Conservation (phyloP, 208 protist genomes). For the Naegleria fowleri region DNA sequence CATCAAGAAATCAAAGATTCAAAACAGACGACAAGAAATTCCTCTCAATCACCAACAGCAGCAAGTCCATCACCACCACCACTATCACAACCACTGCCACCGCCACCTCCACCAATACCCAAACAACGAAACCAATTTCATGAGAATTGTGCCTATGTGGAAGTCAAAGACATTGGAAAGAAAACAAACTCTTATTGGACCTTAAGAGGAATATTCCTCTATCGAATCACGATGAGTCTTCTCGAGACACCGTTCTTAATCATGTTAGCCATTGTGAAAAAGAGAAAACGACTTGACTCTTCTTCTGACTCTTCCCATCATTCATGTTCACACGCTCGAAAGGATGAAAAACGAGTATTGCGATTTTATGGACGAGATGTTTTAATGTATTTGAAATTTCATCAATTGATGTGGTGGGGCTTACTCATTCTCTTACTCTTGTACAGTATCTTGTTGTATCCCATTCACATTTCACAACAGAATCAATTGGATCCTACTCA, state of each 20-base stretch:
- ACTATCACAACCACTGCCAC: too few species aligned
- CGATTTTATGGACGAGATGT: background rate
- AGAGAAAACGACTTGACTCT: background rate
- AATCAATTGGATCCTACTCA: background rate
- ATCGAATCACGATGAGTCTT: background rate
- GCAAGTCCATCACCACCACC: too few species aligned
- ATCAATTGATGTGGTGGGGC: background rate
- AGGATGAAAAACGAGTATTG: background rate
- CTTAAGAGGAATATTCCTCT: background rate
- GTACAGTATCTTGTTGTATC: background rate
- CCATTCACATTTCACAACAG: background rate
- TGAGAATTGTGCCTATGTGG: background rate
- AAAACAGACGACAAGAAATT: too few species aligned
- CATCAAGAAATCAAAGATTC: too few species aligned
- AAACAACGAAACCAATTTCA: too few species aligned
- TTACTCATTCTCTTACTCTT: background rate
- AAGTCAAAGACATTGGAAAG: background rate
- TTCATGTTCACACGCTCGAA: background rate
- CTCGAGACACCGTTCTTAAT: background rate
- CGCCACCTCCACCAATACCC: too few species aligned
- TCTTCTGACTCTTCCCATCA: background rate
- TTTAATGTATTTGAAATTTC: background rate
- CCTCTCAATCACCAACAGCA: too few species aligned
- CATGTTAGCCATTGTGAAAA: background rate
- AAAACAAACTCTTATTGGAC: background rate